Evolutionary conservation across 2,329 filamentous ascomycete species (phyloP).

Genomic region (Talaromyces amestolkiae): DNA sequence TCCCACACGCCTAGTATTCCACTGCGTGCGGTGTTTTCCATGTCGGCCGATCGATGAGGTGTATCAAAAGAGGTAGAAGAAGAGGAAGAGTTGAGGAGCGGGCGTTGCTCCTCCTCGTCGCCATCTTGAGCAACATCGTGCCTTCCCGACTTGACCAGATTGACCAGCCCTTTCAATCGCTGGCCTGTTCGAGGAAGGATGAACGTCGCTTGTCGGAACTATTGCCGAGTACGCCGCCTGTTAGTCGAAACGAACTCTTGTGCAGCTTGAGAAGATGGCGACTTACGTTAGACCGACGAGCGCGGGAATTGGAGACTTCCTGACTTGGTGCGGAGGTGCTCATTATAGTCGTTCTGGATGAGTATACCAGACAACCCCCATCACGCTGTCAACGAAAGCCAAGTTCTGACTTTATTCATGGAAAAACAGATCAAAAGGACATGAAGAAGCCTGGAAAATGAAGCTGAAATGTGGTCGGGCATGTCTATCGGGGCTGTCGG

Average conservation of each 20-base stretch:
- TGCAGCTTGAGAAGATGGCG: not conserved
- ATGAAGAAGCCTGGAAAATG: not conserved
- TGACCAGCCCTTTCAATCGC: slow-evolving; percentile 75
- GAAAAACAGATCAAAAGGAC: not conserved
- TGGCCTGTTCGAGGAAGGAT: slow-evolving; percentile 84
- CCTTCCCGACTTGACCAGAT: slow-evolving; percentile 71
- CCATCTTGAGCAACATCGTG: slow-evolving; percentile 39
- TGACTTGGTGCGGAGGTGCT: slow-evolving; percentile 8
- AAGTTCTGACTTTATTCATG: not conserved
- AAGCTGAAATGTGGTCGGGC: not conserved
- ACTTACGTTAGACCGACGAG: slow-evolving; percentile 33
- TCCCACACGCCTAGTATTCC: slow-evolving; percentile 37
- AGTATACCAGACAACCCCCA: not conserved
- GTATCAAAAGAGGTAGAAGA: not conserved
- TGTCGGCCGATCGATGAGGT: slow-evolving; percentile 18
- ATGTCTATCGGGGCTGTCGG: not conserved
- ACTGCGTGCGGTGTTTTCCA: slow-evolving; percentile 22
- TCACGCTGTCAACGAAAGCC: not conserved
- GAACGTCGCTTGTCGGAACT: slow-evolving; percentile 81
- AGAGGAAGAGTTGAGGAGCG: slow-evolving; percentile 27
- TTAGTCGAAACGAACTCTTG: not conserved
- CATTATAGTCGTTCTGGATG: slow-evolving; percentile 6
- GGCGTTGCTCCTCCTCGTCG: slow-evolving; percentile 41
- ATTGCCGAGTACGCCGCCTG: not conserved
- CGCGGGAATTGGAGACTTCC: slow-evolving; percentile 1